Percentiles rank a stretch among this genome's conserved stretches.
Conservation (phyloP, 108 stramenopile genomes). For the Aurantiochytrium sp. region DNA sequence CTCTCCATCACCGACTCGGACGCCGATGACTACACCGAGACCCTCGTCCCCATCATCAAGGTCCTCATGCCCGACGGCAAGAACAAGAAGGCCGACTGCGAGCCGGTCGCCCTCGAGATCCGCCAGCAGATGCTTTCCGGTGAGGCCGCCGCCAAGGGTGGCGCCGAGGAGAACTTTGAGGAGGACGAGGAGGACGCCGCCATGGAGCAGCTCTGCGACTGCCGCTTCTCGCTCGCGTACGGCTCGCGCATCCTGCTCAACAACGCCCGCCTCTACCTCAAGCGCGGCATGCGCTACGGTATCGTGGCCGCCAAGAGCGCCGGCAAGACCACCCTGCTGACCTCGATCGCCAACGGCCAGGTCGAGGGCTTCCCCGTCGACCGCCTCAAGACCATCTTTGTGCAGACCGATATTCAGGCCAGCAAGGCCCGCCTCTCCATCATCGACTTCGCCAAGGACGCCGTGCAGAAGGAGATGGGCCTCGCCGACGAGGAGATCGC, state of each 20-base stretch:
- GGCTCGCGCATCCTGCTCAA: conserved; percentile 98
- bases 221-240: conserved; percentile 97
- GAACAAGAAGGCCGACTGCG: conserved; percentile 28
- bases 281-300: conserved; percentile 93
- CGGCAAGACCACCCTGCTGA: conserved; percentile 98
- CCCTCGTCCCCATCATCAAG: neutral
- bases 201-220: conserved; percentile 97
- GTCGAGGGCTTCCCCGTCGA: conserved; percentile 98
- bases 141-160: conserved; percentile 49
- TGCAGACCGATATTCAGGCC: conserved; percentile 98
- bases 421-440: conserved; percentile 93
- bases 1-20: neutral
- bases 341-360: conserved; percentile 96
- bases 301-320: conserved; percentile 95
- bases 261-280: conserved; percentile 97
- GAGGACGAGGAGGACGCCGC: conserved; percentile 87
- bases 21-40: neutral
- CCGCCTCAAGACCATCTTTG: conserved; percentile 94
- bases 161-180: conserved; percentile 72
- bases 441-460: conserved; percentile 87
- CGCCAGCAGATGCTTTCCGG: conserved; percentile 56
- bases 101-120: conserved; percentile 38
- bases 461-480: conserved; percentile 73
- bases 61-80: neutral
- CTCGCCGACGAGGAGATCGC: conserved; percentile 74